phyloP scores from a whole-genome alignment of 148 eudicot species.

The Dysphania ambrosioides region DNA sequence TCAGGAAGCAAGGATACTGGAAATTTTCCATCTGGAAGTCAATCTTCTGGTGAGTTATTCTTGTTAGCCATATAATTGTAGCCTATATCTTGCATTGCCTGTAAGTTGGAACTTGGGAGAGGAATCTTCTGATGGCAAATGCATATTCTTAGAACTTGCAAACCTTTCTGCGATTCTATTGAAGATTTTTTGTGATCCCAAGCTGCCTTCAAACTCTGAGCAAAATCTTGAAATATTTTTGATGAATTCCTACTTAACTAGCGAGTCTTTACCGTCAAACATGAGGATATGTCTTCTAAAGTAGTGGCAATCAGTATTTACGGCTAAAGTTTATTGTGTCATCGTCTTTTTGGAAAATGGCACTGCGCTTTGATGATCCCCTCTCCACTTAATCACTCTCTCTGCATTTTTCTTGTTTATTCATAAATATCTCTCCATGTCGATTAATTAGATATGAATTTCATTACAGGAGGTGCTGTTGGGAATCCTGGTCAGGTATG shows the following conservation, averaged over 20 bases:
- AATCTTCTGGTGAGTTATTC: slow-evolving; percentile 59
- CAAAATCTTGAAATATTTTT: background rate
- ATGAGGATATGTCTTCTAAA: background rate
- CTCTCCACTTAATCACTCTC: no score
- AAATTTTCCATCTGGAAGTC: slow-evolving; percentile 45
- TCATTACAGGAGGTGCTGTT: slow-evolving; percentile 37
- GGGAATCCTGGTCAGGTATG: slow-evolving; percentile 44
- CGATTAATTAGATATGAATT: background rate
- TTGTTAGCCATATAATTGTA: background rate
- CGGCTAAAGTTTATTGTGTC: background rate
- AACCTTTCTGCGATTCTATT: background rate
- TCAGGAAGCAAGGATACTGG: slow-evolving; percentile 47
- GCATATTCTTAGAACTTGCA: background rate
- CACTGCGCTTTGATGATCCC: background rate
- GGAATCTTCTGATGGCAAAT: background rate
- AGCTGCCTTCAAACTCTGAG: background rate
- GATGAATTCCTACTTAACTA: background rate
- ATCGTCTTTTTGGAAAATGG: background rate
- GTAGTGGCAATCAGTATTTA: background rate
- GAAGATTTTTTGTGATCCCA: background rate
- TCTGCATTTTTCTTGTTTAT: background rate
- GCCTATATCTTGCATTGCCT: background rate
- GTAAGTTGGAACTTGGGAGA: background rate
- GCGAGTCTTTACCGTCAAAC: background rate
- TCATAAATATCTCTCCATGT: background rate